Evolutionary conservation across 2,329 filamentous ascomycete species (phyloP).

Genomic region (Lanzia echinophila): DNA sequence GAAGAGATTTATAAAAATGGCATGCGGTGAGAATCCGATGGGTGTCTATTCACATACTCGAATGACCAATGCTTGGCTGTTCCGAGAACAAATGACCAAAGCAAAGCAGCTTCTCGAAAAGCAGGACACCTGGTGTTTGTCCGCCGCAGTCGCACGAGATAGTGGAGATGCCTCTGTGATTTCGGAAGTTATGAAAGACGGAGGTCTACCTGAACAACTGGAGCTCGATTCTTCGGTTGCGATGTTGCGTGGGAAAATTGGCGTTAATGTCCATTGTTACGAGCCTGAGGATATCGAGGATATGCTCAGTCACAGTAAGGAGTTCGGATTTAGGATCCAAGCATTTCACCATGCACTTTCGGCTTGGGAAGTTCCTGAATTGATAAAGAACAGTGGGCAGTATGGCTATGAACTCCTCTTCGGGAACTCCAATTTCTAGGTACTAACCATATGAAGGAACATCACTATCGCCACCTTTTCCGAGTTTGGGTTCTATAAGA

Average conservation of each 20-base stretch:
- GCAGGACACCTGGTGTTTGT: constrained; percentile 33
- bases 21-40: constrained; percentile 41
- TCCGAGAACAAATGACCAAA: constrained; percentile 35
- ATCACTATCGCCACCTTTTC: constrained; percentile 39
- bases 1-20: constrained; percentile 39
- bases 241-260: constrained; percentile 36
- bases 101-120: constrained; percentile 32
- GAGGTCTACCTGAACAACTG: constrained; percentile 30
- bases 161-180: constrained; percentile 19
- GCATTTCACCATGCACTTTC: constrained; percentile 38
- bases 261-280: constrained; percentile 41
- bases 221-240: constrained; percentile 37
- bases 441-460: constrained; percentile 25
- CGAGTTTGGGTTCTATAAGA: constrained; percentile 37
- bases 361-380: constrained; percentile 36
- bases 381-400: constrained; percentile 35
- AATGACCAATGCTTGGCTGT: constrained; percentile 36
- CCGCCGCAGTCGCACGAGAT: constrained; percentile 20
- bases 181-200: constrained; percentile 16
- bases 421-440: background rate
- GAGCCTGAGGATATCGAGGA: constrained; percentile 38
- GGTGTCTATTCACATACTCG: constrained; percentile 33
- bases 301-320: constrained; percentile 37
- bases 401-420: constrained; percentile 19
- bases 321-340: constrained; percentile 37